These are phyloP conservation scores for Euphorbia lathyris DNA, from an alignment of 345 rosid genomes.

Conservation along the genomic window DNA sequence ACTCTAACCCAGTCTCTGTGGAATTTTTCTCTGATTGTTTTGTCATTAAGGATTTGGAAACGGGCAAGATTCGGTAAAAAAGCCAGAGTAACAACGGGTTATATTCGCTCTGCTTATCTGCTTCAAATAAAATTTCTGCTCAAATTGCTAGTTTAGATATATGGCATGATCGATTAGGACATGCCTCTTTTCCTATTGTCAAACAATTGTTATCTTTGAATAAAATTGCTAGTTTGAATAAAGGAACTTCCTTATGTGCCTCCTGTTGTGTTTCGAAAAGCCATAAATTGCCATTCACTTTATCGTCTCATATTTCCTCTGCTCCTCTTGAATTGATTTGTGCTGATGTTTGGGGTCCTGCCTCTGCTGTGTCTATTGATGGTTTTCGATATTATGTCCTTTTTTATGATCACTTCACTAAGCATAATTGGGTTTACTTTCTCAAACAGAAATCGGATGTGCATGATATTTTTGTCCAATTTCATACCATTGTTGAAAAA, in stretches of 20 bases:
- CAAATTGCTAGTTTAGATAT: too few species aligned
- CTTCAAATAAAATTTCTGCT: neutral
- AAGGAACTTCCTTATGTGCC: neutral
- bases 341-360: neutral
- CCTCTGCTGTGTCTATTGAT: neutral
- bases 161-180: neutral
- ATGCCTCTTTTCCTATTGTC: neutral
- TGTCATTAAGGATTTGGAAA: neutral
- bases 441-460: too few species aligned
- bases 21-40: neutral
- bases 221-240: too few species aligned
- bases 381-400: neutral
- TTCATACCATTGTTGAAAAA: neutral
- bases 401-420: neutral
- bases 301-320: too few species aligned
- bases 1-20: neutral
- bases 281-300: neutral
- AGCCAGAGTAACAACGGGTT: neutral
- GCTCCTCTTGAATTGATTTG: too few species aligned
- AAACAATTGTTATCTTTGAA: neutral
- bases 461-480: neutral
- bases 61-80: neutral
- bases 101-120: neutral
- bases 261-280: neutral
- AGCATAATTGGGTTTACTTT: neutral